phyloP scores from a whole-genome alignment of 768 basidiomycete genomes.

The Heimioporus sp. region DNA sequence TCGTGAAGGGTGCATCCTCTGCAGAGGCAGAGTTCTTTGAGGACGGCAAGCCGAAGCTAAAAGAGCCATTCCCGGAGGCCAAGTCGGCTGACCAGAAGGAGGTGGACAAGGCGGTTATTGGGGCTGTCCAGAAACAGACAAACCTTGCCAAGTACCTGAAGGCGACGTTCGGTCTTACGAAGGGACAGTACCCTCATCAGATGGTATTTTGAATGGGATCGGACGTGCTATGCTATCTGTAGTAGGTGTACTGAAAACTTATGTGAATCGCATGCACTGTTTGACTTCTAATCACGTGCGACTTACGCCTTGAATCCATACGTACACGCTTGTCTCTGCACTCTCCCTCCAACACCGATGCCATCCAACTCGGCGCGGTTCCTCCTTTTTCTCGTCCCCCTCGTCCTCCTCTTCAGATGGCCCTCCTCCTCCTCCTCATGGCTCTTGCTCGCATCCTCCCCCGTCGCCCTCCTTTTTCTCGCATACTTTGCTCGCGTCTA shows the following conservation, averaged over 20 bases:
- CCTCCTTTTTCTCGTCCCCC: conserved; percentile 9
- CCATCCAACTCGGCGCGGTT: conserved; percentile 2
- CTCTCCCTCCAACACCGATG: background rate
- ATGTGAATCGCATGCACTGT: no score
- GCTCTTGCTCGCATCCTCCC: conserved; percentile 46
- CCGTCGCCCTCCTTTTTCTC: conserved; percentile 50
- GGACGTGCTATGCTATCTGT: conserved; percentile 24
- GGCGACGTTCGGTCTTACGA: conserved; percentile 90
- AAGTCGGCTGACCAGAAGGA: conserved; percentile 91
- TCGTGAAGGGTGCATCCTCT: conserved; percentile 64
- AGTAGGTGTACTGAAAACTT: no score
- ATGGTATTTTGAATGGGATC: conserved; percentile 69
- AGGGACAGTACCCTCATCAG: conserved; percentile 96
- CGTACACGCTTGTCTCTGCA: no score
- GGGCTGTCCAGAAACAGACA: conserved; percentile 86
- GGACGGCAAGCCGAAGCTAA: conserved; percentile 88
- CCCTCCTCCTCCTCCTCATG: conserved; percentile 32
- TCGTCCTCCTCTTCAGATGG: conserved; percentile 19
- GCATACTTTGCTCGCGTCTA: conserved; percentile 63
- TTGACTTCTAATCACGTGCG: conserved; percentile 10
- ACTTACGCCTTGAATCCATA: background rate
- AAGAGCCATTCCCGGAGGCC: conserved; percentile 81
- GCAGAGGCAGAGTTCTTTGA: conserved; percentile 98
- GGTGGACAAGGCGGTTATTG: conserved; percentile 75
- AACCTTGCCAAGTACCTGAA: conserved; percentile 91